Base-by-base conservation (phyloP, 768 basidiomycete genomes). In the Lentinula guzmanii region DNA sequence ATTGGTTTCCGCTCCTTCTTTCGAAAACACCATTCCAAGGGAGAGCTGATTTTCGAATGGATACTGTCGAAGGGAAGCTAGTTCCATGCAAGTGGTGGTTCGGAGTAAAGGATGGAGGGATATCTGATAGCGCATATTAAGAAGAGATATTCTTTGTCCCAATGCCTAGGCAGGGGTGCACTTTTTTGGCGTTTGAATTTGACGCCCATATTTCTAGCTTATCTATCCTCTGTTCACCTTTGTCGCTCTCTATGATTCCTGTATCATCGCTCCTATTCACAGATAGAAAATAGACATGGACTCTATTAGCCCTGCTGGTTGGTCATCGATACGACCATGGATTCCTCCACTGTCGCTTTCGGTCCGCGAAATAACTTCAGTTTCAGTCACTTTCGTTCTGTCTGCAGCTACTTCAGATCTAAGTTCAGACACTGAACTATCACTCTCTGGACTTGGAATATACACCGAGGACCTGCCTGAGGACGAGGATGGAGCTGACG, bases 341-440 rank as follows among this genome's bases (percentile, higher is more conserved):
- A 78, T 81, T 4, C 86, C 87, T 41, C 85, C 84, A 35, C 76
- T 93, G n/a, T 80, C 83, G 1, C 82, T 93, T 13, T 74, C 81
- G 11, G 87, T 92, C 45, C 81, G 84, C 46, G 91, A 93, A 76
- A 86, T 93, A 55, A 91, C 92, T 24, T 93, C 91, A 0, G 91
- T 93, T 46, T 92, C 91, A 1, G 90, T 84, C 8, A 92, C 90
- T 0, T 92, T 93, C 68, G 80, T 88, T 62, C 79, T 93, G 24
- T 84, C 85, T 0, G 84, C 86, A 8, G 74, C 76, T 3, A 70
- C 81, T 61, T 75, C 79, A 42, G 75, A 74, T 64, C 64, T 70
- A n/a, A 66, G 62, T 52, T 69, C 70, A 34, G 74, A 76, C 41
- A 65, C 74, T 46, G 79, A 81, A 59, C 71, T 75, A n/a, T 76